phyloP scores from a whole-genome alignment of 2,329 filamentous ascomycete genomes.

The Paradendryphiella salina region DNA sequence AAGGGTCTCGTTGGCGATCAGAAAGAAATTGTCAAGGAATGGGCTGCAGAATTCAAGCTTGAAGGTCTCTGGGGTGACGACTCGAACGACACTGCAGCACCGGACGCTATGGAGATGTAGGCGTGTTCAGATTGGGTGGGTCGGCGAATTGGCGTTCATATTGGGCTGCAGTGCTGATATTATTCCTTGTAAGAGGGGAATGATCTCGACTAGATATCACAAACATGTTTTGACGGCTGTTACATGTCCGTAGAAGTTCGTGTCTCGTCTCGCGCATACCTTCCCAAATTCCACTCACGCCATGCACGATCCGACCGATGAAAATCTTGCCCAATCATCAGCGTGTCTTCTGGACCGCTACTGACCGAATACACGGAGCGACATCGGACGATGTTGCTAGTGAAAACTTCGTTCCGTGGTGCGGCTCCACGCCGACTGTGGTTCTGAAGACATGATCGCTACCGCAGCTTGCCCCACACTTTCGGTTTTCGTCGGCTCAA shows the following conservation, averaged over 20 bases:
- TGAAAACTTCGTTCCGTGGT: conserved; percentile 9
- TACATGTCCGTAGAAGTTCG: not conserved
- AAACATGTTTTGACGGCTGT: not conserved
- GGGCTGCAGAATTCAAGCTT: conserved; percentile 93
- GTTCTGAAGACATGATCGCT: conserved; percentile 11
- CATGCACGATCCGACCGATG: conserved; percentile 8
- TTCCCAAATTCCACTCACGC: not conserved
- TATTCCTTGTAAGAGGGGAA: conserved; percentile 8
- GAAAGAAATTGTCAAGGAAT: conserved; percentile 87
- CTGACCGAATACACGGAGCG: conserved; percentile 26
- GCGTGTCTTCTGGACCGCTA: conserved; percentile 18
- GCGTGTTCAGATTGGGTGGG: conserved; percentile 9
- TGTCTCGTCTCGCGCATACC: not conserved
- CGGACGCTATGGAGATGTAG: conserved; percentile 44
- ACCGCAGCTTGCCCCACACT: conserved; percentile 24
- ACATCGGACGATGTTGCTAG: conserved; percentile 20
- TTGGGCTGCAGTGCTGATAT: not conserved
- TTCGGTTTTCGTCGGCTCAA: conserved; percentile 31
- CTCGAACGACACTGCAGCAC: conserved; percentile 39
- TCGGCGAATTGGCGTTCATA: conserved; percentile 18
- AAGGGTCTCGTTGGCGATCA: conserved; percentile 58
- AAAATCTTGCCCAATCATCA: conserved; percentile 8
- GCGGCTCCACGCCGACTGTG: conserved; percentile 11
- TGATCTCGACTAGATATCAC: conserved; percentile 14
- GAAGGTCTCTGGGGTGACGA: conserved; percentile 87